Base-by-base conservation (phyloP, 2,329 filamentous ascomycete genomes). In the Venturia oleaginea region DNA sequence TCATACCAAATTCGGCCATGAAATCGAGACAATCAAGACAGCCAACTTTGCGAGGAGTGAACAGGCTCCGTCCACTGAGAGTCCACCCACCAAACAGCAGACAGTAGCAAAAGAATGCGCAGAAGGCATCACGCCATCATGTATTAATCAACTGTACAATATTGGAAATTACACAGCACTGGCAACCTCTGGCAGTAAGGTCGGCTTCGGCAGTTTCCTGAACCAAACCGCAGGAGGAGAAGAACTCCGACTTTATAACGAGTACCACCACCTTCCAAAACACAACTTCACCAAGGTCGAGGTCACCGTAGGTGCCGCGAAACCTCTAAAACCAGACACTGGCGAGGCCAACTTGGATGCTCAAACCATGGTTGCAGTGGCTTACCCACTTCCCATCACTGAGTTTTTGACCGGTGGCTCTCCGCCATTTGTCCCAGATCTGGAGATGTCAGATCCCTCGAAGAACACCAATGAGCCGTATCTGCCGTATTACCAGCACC, bases 391-490 rank as follows among this genome's bases (percentile, higher is more conserved):
- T 27, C 38, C 38, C 32, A 22, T 63, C 32, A 64, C 32, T 5
- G 60, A 63, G 17, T 65, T 65, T 32, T 8, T 37, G 22, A 64
- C 64, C 15, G 42, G 62, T 19, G 64, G 64, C 32, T n/a, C 19
- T n/a, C 27, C 46, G 17, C 67, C 70, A 6, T 73, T 81, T 8
- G 71, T 82, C 17, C 79, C 80, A 0, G 79, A 82, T 67, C 71
- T 80, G 1, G 79, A 80, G 67, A 75, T 80, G 67, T 78, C 79
- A 0, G 70, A 72, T 40, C 65, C 68, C 13, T 73, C 70, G 15
- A 70, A 76, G 64, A 78, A 80, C 67, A 68, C 71, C 64, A 82
- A 81, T 62, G 80, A 82, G 73, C 80, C 80, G 1, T 77, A 76
- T 54, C 68, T 77, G 19, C 73, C 75, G n/a, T 73, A 73, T 67